Evolutionary conservation across 305 asterid species (phyloP).

Genomic region (Plantago lanceolata): DNA sequence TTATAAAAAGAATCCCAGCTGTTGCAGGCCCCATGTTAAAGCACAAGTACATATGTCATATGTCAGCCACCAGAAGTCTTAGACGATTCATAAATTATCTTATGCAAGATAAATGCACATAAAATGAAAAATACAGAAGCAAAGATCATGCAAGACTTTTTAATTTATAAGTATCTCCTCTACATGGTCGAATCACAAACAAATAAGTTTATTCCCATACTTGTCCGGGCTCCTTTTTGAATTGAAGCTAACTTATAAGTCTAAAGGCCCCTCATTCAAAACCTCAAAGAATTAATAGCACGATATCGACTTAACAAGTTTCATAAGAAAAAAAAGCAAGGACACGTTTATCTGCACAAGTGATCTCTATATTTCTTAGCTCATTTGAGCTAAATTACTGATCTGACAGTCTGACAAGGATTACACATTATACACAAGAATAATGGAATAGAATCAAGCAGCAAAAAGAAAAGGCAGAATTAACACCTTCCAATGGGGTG

Average conservation of each 20-base stretch:
- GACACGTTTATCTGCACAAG: not conserved
- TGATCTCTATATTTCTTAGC: not conserved
- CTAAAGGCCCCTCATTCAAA: too few relatives aligned
- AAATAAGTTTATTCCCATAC: not conserved
- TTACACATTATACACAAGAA: not conserved
- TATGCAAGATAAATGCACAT: not conserved
- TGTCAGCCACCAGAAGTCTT: slow-evolving; percentile 5
- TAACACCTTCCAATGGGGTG: slow-evolving; percentile 97
- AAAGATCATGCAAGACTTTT: not conserved
- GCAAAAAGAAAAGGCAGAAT: not conserved
- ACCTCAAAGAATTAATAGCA: too few relatives aligned
- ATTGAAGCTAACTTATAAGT: too few relatives aligned
- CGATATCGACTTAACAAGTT: too few relatives aligned
- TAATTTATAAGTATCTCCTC: not conserved
- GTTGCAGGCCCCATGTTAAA: slow-evolving; percentile 4
- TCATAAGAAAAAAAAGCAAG: too few relatives aligned
- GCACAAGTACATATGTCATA: not conserved
- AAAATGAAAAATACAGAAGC: not conserved
- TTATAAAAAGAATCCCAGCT: not conserved
- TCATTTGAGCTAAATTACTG: not conserved
- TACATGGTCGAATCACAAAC: not conserved
- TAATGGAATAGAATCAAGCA: slow-evolving; percentile 7
- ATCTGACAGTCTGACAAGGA: not conserved
- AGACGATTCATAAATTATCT: not conserved
- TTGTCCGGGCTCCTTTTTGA: not conserved